Base-by-base conservation (phyloP, 1,284 basidiomycete species). In the Malassezia yamatoensis region DNA sequence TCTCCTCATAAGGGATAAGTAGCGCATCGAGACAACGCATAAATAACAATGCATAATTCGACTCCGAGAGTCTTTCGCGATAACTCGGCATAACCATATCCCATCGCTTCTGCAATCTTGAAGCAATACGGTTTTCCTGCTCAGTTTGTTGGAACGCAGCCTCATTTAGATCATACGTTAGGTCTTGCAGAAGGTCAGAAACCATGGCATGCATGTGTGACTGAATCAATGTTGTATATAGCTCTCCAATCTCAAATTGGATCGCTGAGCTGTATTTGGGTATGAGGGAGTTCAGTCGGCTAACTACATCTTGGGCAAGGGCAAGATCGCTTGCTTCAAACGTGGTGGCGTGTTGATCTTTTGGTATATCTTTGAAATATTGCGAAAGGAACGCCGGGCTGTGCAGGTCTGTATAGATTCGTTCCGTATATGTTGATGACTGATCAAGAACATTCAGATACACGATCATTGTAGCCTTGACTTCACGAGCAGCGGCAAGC, bases 1-100 rank as follows among this genome's bases (percentile, higher is more conserved):
- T 82, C 72, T 86, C 88, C 77, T 99, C 94, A 90, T 91, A 96
- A 35, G 90, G 90, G 39, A 87, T 80, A 15, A 93, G 83, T 24
- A 98, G 78, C 1, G 86, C 82, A 70, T 94, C 90, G 12, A 98
- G 80, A 0, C 85, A 83, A 52, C 91, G 80, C 1, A 82, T 82
- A 67, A 94, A 90, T 75, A 96, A 85, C 13, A 84, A 70, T 15
- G 87, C 84, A 74, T 86, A 94, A 75, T 96, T 98, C 52, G 78
- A 79, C 57, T 93, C 87, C 0, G 88, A 90, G 67, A 96, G 85
- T 0, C 82, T 78, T 54, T 87, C 86, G 36, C 54, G 59, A 53
- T 53, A 67, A 2, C 85, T 87, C 53, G 89, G 85, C 21, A 90
- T 80, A 24, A 93, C 74, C 0, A 77, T 78, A 45, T 93, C 88